These are phyloP conservation scores for Elsinoe australis DNA, from an alignment of 2,329 filamentous ascomycete genomes.

Conservation along the genomic window DNA sequence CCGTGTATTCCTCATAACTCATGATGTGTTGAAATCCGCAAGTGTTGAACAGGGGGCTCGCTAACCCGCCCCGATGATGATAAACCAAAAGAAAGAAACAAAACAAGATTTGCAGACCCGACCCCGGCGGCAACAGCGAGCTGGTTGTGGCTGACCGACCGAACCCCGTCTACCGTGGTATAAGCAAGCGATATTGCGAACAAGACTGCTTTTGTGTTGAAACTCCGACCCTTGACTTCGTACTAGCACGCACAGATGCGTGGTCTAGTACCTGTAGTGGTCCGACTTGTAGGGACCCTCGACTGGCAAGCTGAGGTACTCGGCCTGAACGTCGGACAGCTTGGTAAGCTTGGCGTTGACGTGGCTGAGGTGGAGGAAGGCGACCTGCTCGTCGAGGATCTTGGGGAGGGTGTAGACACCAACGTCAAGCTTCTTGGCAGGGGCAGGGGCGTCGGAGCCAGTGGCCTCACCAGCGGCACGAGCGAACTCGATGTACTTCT, in stretches of 20 bases:
- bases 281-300: constrained; percentile 97
- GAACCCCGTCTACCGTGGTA: constrained; percentile 12
- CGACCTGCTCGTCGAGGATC: constrained; percentile 98
- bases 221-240: not conserved
- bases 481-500: constrained; percentile 95
- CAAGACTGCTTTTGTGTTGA: constrained; percentile 7
- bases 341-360: constrained; percentile 89
- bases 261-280: constrained; percentile 67
- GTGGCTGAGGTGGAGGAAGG: constrained; percentile 84
- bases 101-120: not conserved
- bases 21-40: not conserved
- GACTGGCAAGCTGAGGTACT: constrained; percentile 79
- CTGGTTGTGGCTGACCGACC: constrained; percentile 1
- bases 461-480: constrained; percentile 31
- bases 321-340: constrained; percentile 78
- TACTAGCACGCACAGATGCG: not conserved
- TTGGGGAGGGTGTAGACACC: constrained; percentile 97
- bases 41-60: not conserved
- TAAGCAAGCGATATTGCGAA: constrained; percentile 1
- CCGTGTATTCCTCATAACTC: not conserved
- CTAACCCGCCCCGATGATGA: not conserved
- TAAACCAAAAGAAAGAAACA: constrained; percentile 4
- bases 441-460: constrained; percentile 47
- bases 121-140: not conserved
- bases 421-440: constrained; percentile 71